These are phyloP conservation scores for Thraustochytrium striatum DNA, from an alignment of 352 stramenopile genomes.

Conservation along the genomic window DNA sequence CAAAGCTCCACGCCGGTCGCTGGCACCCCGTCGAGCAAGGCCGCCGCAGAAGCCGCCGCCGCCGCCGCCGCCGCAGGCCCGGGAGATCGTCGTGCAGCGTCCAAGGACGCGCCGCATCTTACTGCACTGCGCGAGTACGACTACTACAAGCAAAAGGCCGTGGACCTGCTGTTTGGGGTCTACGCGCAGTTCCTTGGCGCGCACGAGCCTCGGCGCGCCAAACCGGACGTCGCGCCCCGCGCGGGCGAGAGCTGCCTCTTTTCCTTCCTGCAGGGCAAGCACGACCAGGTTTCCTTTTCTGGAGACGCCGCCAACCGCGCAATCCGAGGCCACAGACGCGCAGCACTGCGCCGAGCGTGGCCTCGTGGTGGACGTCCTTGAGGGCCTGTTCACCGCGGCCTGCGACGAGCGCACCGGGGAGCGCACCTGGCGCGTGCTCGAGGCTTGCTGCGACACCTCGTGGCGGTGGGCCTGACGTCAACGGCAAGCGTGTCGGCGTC, in stretches of 20 bases:
- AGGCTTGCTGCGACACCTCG: conserved; percentile 7
- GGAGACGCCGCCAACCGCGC: background rate
- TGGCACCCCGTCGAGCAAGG: no score
- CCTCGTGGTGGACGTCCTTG: background rate
- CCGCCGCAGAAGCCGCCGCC: no score
- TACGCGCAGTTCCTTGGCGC: conserved; percentile 11
- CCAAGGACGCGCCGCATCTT: no score
- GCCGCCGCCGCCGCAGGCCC: no score
- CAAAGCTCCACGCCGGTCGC: no score
- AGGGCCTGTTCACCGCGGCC: background rate
- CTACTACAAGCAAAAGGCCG: conserved; percentile 34
- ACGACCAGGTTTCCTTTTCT: conserved; percentile 2
- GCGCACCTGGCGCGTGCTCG: conserved; percentile 1
- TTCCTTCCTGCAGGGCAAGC: conserved; percentile 13
- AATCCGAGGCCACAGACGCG: background rate
- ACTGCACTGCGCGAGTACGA: no score
- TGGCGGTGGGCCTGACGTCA: background rate
- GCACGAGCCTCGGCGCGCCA: background rate
- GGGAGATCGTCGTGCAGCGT: no score
- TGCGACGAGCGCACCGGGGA: background rate
- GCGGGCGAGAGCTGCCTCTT: background rate
- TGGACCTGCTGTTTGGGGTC: conserved; percentile 16
- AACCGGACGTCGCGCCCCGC: background rate
- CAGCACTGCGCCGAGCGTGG: background rate
- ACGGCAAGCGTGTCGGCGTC: background rate